These are phyloP conservation scores for Exidia glandulosa DNA, from an alignment of 768 basidiomycete genomes.

Conservation along the genomic window DNA sequence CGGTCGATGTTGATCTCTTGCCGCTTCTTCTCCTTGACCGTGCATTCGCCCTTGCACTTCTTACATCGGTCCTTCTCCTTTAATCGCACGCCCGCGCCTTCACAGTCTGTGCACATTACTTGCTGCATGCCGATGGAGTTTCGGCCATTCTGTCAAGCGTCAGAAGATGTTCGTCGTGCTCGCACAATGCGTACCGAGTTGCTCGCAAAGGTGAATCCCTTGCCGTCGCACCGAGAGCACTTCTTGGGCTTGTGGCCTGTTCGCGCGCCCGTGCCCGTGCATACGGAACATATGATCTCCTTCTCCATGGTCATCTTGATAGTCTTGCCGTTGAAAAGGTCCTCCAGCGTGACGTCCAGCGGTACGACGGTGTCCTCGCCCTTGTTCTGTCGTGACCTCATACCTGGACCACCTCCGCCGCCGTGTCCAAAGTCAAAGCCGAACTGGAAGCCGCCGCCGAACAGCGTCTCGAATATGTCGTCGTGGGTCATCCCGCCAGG, in stretches of 20 bases:
- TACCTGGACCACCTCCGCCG: conserved; percentile 14
- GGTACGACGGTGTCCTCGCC: conserved; percentile 67
- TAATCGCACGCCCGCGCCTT: conserved; percentile 56
- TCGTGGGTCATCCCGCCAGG: conserved; percentile 40
- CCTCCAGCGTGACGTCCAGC: conserved; percentile 82
- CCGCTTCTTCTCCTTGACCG: conserved; percentile 77
- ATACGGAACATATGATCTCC: conserved; percentile 63
- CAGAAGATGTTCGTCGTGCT: neutral
- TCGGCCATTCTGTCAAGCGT: neutral
- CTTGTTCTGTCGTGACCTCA: conserved; percentile 36
- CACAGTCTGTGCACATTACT: conserved; percentile 52
- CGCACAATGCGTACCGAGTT: conserved; percentile 25
- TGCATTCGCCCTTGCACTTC: conserved; percentile 85
- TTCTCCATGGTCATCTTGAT: conserved; percentile 87
- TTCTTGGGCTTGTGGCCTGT: conserved; percentile 75
- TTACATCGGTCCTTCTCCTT: conserved; percentile 91
- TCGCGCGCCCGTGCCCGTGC: conserved; percentile 79
- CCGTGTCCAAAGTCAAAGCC: conserved; percentile 46
- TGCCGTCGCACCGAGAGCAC: conserved; percentile 74
- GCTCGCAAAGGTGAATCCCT: conserved; percentile 58
- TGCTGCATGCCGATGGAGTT: conserved; percentile 17
- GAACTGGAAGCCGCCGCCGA: conserved; percentile 40
- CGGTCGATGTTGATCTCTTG: conserved; percentile 80
- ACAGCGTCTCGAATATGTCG: conserved; percentile 70
- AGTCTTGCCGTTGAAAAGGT: conserved; percentile 83